Conservation (phyloP, 768 basidiomycete species). For the Chlorophyllum brunneum region DNA sequence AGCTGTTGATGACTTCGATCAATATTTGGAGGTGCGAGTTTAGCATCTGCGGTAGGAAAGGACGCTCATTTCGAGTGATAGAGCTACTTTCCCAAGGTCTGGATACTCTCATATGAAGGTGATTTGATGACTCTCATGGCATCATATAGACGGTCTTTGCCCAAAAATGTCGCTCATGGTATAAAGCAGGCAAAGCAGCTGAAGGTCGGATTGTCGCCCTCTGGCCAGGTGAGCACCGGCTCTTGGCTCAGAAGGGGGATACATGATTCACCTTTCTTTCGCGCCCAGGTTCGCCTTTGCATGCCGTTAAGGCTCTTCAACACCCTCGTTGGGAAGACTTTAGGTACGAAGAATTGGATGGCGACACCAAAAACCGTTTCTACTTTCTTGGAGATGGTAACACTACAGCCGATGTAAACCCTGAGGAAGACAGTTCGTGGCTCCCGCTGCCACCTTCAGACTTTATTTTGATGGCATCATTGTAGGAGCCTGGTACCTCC, state of each 20-base stretch:
- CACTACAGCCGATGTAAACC: slow-evolving; percentile 43
- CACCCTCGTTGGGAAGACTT: slow-evolving; percentile 68
- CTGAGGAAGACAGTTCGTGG: slow-evolving; percentile 28
- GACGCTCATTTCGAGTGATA: slow-evolving; percentile 17
- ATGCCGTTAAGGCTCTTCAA: slow-evolving; percentile 43
- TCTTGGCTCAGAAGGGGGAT: neutral
- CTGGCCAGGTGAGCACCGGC: slow-evolving; percentile 47
- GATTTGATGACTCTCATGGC: neutral
- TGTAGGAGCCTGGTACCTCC: slow-evolving; percentile 45
- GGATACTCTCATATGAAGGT: slow-evolving; percentile 1
- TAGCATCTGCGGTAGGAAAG: neutral
- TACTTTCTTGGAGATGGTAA: slow-evolving; percentile 62
- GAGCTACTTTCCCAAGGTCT: slow-evolving; percentile 45
- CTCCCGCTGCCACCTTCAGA: neutral
- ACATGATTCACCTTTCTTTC: neutral
- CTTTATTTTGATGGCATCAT: neutral
- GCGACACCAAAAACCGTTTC: slow-evolving; percentile 40
- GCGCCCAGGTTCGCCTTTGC: slow-evolving; percentile 45
- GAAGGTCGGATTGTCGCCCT: slow-evolving; percentile 55
- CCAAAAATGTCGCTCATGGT: slow-evolving; percentile 60
- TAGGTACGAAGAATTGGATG: slow-evolving; percentile 44
- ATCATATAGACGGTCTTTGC: slow-evolving; percentile 50
- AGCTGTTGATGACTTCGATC: slow-evolving; percentile 61
- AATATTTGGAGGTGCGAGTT: slow-evolving; percentile 47
- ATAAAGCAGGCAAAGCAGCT: slow-evolving; percentile 50